Evolutionary conservation across 192 early-diverging fungal genomes (phyloP), one percentile per base, ranked within the genome.

Genomic region (Entomortierella parvispora): DNA sequence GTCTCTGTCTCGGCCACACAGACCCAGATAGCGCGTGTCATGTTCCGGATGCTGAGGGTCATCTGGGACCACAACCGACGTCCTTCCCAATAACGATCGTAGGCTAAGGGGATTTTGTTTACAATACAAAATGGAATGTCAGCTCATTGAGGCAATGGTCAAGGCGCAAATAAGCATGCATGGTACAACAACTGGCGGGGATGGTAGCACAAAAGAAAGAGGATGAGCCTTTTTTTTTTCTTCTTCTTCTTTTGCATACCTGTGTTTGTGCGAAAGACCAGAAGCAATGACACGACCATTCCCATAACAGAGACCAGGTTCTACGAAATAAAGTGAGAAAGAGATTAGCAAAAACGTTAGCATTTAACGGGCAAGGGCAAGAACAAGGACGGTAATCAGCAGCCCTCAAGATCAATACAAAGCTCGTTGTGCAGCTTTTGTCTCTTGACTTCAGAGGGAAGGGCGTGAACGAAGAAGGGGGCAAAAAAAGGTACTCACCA

Each of bases 71-170:
- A 97, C 26, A 88, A 62, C 55, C 89, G 84, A 31, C 96, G 87
- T n/a, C 93, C 96, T 82, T 95, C 96, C 88, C 87, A 95, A 84
- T 87, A 95, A 17, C 94, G 83, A 62, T 90, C 62, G n/a, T 65
- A 65, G n/a, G 62, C 62, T 65, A 28, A 17, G 22, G 31, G 7
- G n/a, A 1, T 46, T 33, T 34, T 15, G 82, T 85, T 85, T 10
- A 22, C n/a, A 42, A 62, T 45, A 28, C 40, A 37, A 40, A 44
- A 56, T 32, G 17, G 18, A 32, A 32, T 26, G 33, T n/a, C 10
- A 56, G 7, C 34, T 14, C n/a, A n/a, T n/a, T n/a, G n/a, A n/a
- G n/a, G n/a, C n/a, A n/a, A 40, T 40, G 37, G 37, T 40, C 37
- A 40, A 40, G 37, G 37, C 37, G 37, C 12, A 12, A 5, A 40